Base-by-base conservation (phyloP, 164 flowering plant genomes). In the Nymphaea colorata region DNA sequence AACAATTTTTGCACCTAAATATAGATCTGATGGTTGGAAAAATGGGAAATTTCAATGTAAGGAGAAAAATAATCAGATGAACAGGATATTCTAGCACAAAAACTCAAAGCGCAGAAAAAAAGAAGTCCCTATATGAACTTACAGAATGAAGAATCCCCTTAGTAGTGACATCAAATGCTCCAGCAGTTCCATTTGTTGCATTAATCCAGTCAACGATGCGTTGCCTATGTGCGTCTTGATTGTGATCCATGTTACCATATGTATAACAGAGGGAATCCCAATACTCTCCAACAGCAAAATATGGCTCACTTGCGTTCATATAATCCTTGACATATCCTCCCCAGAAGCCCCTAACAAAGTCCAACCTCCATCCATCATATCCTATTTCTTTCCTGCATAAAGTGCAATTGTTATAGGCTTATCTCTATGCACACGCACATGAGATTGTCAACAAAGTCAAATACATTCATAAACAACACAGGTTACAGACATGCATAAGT, bases 321-420 rank as follows among this genome's bases (percentile, higher is more conserved):
- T 94, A 94, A 71, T 94, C 99, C 77, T 94, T 94, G 12, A 94
- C 94, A 82, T 94, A 94, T 68, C 99, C 99, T 70, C 99, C 99
- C 98, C 98, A 94, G 77, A 94, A 94, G 45, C 99, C 99, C 67
- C 99, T 81, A 36, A 86, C 98, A 83, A 90, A 94, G 78, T 94
- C 99, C 72, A 94, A 91, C 78, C 99, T 88, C 99, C 99, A 94
- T 47, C 99, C 99, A 76, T 94, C 99, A 78, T 94, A 94, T 55
- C 99, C 99, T 66, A 94, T 86, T 77, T 90, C 98, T 66, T 86
- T 70, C 84, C 99, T 94, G 86, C 75, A 78, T n/a, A 51, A 15
- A 10, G 14, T 47, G 55, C 14, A 51, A 51, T 25, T 25, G 36
- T 25, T 25, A 25, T 25, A 25, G 36, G 36, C 36, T 25, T 25